Percentiles rank a stretch among this genome's conserved stretches.
Conservation (phyloP, 2,329 filamentous ascomycete species). For the Arthrocladium fulminans region DNA sequence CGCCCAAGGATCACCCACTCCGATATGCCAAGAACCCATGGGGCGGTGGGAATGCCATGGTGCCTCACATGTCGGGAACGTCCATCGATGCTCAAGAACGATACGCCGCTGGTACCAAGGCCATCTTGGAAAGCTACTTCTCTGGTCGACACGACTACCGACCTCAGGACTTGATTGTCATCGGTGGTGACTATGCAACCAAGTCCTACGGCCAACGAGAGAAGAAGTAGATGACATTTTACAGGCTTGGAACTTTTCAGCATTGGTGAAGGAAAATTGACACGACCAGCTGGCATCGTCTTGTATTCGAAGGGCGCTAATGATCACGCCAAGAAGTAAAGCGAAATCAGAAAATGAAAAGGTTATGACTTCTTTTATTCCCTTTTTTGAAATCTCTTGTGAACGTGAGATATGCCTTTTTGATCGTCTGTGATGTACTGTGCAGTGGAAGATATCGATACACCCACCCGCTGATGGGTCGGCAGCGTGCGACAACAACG, state of each 20-base stretch:
- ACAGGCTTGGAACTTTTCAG: no score
- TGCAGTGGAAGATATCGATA: no score
- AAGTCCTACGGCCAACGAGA: conserved; percentile 76
- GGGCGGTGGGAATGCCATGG: conserved; percentile 97
- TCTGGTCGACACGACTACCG: conserved; percentile 78
- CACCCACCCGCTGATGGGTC: no score
- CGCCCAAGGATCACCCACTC: conserved; percentile 83
- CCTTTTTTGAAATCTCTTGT: no score
- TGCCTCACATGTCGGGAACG: conserved; percentile 97
- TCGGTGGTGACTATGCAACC: conserved; percentile 85
- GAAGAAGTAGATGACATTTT: conserved; percentile 11
- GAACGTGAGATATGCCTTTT: no score
- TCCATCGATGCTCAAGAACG: conserved; percentile 96
- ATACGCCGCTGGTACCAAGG: conserved; percentile 80
- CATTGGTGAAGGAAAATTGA: background rate
- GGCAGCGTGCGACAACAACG: no score
- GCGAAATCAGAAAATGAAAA: no score
- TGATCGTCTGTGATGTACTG: no score
- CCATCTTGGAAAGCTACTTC: conserved; percentile 86
- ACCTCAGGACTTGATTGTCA: conserved; percentile 82
- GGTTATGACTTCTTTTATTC: no score
- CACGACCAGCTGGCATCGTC: no score
- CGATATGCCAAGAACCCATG: conserved; percentile 89
- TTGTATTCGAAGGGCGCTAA: no score
- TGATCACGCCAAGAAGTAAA: no score